Evolutionary conservation across 768 basidiomycete genomes (phyloP).

Genomic region (Hortiboletus flavorubellus): DNA sequence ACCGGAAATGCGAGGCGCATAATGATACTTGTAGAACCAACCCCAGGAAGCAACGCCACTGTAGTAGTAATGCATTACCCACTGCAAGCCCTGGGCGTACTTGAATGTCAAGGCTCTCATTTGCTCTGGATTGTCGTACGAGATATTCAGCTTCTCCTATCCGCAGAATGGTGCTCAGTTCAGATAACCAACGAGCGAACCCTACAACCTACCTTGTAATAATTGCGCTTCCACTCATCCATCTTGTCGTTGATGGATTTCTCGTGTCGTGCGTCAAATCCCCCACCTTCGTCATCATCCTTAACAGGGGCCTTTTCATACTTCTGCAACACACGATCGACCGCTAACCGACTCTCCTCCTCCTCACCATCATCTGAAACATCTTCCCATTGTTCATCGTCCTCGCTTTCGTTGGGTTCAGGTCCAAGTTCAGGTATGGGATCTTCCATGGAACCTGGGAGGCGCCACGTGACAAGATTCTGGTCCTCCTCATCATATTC

Average conservation of each 20-base stretch:
- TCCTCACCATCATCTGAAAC: constrained; percentile 59
- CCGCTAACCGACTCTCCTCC: constrained; percentile 72
- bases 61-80: constrained; percentile 99
- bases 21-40: constrained; percentile 99
- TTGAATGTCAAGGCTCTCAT: constrained; percentile 70
- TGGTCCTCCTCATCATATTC: constrained; percentile 84
- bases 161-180: constrained; percentile 10
- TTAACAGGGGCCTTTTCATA: constrained; percentile 81
- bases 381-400: constrained; percentile 47
- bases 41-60: constrained; percentile 96
- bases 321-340: constrained; percentile 81
- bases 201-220: constrained; percentile 79
- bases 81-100: constrained; percentile 94
- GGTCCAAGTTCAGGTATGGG: constrained; percentile 33
- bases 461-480: constrained; percentile 67
- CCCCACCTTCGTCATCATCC: constrained; percentile 67
- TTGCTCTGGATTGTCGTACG: constrained; percentile 62
- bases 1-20: constrained; percentile 96
- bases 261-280: constrained; percentile 79
- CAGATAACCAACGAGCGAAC: neutral
- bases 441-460: constrained; percentile 47
- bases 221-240: constrained; percentile 86
- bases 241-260: constrained; percentile 74
- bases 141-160: constrained; percentile 85
- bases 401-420: constrained; percentile 41